Evolutionary conservation across 495 filamentous ascomycete genomes (phyloP), one percentile per base, ranked within the genome.

Genomic region (Melanomma pulvis-pyrius): DNA sequence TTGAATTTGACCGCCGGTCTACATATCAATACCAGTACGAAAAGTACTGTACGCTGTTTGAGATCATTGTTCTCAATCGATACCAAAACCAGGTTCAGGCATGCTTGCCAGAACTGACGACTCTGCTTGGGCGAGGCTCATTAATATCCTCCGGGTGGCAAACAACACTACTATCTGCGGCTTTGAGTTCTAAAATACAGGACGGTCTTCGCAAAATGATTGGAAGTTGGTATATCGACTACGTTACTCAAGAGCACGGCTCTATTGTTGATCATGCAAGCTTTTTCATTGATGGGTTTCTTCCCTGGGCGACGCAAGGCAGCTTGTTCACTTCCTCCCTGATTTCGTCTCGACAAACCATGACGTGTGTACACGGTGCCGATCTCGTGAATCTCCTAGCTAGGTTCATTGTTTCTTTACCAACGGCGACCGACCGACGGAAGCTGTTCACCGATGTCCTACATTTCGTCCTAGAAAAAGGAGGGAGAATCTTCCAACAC

Each of bases 11-110:
- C 6, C 21, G 58, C 19, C 30, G 48, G 21, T 17, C 25, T 19
- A 15, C 34, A 15, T 63, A 72, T 24, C n/a, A 62, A 8, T 29
- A 50, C 19, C 70, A 73, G 24, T 80, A 76, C 47, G 72, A 65
- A 6, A 71, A 69, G 36, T 79, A 74, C 63, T 67, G 68, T 65
- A 74, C 67, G 11, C 59, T 80, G 1, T 78, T 75, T 54, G 76
- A 79, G 61, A 76, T 67, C 12, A 70, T 80, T 15, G 67, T 78
- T 11, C 67, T 80, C 13, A 74, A 71, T 32, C 65, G 78, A 9
- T 79, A 79, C 61, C 51, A 74, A 25, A 80, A 80, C 61, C 78
- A 80, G 59, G 71, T 78, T 17, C 34, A 75, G 39, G 78, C 72
- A 7, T 76, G 76, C 57, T 51, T 75, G 24, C 46, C 39, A n/a